phyloP scores from a whole-genome alignment of 1,284 basidiomycete genomes.

The Pseudomicrostroma phylloplanum region DNA sequence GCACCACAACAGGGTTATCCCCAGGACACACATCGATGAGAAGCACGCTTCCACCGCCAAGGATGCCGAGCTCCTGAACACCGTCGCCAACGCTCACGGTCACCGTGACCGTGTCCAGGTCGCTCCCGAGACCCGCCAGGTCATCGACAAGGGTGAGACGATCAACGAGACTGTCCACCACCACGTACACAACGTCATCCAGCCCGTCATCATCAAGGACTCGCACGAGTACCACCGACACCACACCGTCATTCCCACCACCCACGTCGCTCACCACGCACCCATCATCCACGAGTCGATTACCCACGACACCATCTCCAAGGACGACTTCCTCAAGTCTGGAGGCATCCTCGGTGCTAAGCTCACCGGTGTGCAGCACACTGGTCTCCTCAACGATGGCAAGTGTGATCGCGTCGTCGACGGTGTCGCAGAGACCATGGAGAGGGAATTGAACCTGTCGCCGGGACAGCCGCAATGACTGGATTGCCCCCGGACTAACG shows the following conservation, averaged over 20 bases:
- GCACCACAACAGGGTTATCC: constrained; percentile 35
- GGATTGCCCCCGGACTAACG: no score
- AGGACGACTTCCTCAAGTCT: constrained; percentile 41
- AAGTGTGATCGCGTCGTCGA: constrained; percentile 39
- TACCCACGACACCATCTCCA: constrained; percentile 40
- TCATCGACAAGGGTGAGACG: constrained; percentile 49
- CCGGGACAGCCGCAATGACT: not conserved
- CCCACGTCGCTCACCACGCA: constrained; percentile 44
- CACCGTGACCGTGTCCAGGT: constrained; percentile 32
- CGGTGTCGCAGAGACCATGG: constrained; percentile 36
- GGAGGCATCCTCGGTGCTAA: constrained; percentile 38
- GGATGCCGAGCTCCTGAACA: constrained; percentile 45
- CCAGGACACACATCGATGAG: constrained; percentile 41
- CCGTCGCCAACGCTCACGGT: constrained; percentile 36
- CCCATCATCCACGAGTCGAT: constrained; percentile 48
- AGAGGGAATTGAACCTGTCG: constrained; percentile 25
- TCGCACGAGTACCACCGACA: constrained; percentile 49
- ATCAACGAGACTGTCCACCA: constrained; percentile 47
- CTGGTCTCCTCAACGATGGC: constrained; percentile 39
- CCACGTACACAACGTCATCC: constrained; percentile 51
- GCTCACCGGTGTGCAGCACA: constrained; percentile 25
- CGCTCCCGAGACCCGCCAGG: constrained; percentile 30
- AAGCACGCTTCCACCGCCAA: constrained; percentile 48
- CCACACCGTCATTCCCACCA: constrained; percentile 44
- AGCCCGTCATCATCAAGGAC: constrained; percentile 50